Base-by-base conservation (phyloP, 2,329 filamentous ascomycete species). In the Fusarium lyarnte region DNA sequence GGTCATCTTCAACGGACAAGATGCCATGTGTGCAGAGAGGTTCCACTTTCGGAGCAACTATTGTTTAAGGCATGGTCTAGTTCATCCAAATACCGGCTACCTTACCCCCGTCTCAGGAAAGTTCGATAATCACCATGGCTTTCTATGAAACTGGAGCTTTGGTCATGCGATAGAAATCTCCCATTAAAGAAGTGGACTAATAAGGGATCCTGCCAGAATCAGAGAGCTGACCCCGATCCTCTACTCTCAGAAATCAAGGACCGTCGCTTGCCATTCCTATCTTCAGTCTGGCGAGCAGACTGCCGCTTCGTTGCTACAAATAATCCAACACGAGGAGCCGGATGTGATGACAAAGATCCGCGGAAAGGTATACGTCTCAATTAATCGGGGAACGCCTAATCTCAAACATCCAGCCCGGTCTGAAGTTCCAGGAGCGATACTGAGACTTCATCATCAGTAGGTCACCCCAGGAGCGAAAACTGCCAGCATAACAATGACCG, bases 371-470 rank as follows among this genome's bases (percentile, higher is more conserved):
- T 72, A 74, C 71, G 79, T 79, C 72, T 85, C 79, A 80, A 85
- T 85, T 85, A 85, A 80, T 83, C 77, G 81, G 80, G 58, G 79
- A 85, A 85, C 83, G 83, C 83, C 81, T 78, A 78, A 79, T 81
- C 79, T 81, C 83, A 84, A 85, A 86, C 82, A 85, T 83, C 72
- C 72, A 68, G 76, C 65, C 76, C 74, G 69, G 73, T 49, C 74
- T 71, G 55, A 73, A 68, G 49, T 75, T 69, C 64, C 61, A 64
- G 66, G 46, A 70, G 63, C 63, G 57, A 61, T 63, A 59, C 76
- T 60, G 63, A 74, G 58, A 69, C 54, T 63, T 59, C 42, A 53
- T 66, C 65, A 58, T 62, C 72, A 69, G 63, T 58, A 66, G 46
- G 54, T 66, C 57, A 69, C 64, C 60, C 66, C 58, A 36, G 46